These are phyloP conservation scores for Dipodascopsis tothii DNA, from an alignment of 805 yeast genomes.

Conservation along the genomic window DNA sequence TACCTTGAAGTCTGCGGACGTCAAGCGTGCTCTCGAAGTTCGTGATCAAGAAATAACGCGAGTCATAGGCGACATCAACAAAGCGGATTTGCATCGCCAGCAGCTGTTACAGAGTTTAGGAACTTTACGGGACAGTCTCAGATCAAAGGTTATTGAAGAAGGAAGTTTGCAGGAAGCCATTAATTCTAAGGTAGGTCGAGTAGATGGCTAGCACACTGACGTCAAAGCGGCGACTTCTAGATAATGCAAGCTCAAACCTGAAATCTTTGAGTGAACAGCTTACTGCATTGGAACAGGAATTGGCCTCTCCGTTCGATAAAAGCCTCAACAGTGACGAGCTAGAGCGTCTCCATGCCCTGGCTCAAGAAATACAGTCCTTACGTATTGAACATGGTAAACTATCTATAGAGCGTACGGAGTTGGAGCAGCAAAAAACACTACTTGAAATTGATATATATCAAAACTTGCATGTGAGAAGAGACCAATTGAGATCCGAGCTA, in stretches of 20 bases:
- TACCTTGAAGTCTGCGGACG: slow-evolving; percentile 35
- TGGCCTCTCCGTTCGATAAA: slow-evolving; percentile 46
- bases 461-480: slow-evolving; percentile 47
- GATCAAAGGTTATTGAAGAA: slow-evolving; percentile 3
- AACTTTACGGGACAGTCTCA: slow-evolving; percentile 37
- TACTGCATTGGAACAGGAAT: slow-evolving; percentile 43
- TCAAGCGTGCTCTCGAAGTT: slow-evolving; percentile 35
- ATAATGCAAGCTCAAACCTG: slow-evolving; percentile 37
- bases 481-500: slow-evolving; percentile 31
- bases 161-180: slow-evolving; percentile 12
- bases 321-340: slow-evolving; percentile 47
- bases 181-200: slow-evolving; percentile 18
- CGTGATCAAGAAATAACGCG: slow-evolving; percentile 49
- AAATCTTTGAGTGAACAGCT: slow-evolving; percentile 38
- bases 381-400: slow-evolving; percentile 33
- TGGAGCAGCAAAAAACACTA: slow-evolving; percentile 43
- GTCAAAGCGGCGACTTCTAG: slow-evolving; percentile 37
- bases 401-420: slow-evolving; percentile 36
- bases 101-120: slow-evolving; percentile 38
- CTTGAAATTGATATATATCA: slow-evolving; percentile 53
- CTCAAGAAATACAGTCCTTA: slow-evolving; percentile 17
- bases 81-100: slow-evolving; percentile 37
- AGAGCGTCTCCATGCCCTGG: slow-evolving; percentile 34
- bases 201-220: too few species aligned
- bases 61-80: slow-evolving; percentile 41